These are phyloP conservation scores for Funneliformis geosporum DNA, from an alignment of 192 early-diverging fungal species.

Conservation along the genomic window DNA sequence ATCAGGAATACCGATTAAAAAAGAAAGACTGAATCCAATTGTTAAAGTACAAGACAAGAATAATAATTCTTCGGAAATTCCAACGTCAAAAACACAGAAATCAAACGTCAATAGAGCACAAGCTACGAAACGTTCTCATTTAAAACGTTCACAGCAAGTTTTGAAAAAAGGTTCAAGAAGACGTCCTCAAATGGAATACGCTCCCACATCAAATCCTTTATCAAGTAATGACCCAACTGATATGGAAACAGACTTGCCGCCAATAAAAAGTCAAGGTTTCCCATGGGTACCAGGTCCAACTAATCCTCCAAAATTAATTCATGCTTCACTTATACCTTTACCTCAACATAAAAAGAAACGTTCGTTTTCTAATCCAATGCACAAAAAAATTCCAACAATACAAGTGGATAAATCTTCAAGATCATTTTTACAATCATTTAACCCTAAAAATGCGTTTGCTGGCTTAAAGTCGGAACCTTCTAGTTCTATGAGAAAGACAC, in stretches of 20 bases:
- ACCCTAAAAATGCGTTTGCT: not conserved
- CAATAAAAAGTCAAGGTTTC: not conserved
- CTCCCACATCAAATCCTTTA: constrained; percentile 8
- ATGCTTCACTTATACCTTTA: constrained; percentile 11
- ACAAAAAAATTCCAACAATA: not conserved
- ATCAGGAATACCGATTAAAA: not conserved
- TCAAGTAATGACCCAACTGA: constrained; percentile 17
- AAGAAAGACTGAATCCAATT: not conserved
- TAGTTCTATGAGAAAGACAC: not conserved
- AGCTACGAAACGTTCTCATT: not conserved
- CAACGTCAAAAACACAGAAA: no score
- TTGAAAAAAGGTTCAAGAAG: not conserved
- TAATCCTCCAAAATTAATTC: constrained; percentile 10
- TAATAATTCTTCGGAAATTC: not conserved
- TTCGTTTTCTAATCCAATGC: not conserved
- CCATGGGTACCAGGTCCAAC: constrained; percentile 8
- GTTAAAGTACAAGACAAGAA: not conserved
- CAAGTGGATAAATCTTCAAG: not conserved
- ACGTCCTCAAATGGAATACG: not conserved
- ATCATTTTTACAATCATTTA: not conserved
- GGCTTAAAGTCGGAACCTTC: not conserved
- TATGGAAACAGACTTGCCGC: constrained; percentile 14
- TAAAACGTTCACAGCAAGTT: not conserved
- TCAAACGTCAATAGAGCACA: not conserved
- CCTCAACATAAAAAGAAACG: not conserved